Evolutionary conservation across 2,329 filamentous ascomycete genomes (phyloP), one percentile per base, ranked within the genome.

Genomic region (Fusarium redolens): DNA sequence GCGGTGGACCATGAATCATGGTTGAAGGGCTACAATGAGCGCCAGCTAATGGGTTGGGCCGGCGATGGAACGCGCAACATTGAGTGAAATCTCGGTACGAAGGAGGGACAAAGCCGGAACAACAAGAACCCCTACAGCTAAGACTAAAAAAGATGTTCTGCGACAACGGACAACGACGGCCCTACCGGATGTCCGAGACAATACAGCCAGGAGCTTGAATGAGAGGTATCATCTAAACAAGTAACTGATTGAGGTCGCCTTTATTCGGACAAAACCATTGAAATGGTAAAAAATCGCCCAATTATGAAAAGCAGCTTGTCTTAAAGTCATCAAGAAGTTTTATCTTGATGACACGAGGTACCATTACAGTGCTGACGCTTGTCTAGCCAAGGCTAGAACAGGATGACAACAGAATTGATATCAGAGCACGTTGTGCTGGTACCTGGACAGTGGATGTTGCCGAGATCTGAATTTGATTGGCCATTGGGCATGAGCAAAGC

Each of bases 1-100:
- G 78, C 72, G 74, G 78, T 79, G 78, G 78, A 75, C 77, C 78
- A 79, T 79, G 78, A 79, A 78, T 79, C 77, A 80, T 80, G 77
- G 78, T 75, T 55, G 66, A 69, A 76, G 64, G 67, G 67, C 67
- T 61, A 76, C 64, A 65, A 76, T 61, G 67, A 68, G 58, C 61
- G 62, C 68, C 72, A 76, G 68, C 68, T 68, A 70, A 52, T 61
- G 72, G 71, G 72, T 68, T 69, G 74, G 73, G 61, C 69, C 71
- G 62, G 65, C 55, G 73, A 73, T 78, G 75, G 76, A 75, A 78
- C 76, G 73, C 75, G 72, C 76, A 72, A 75, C 68, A 75, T 69
- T 68, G 75, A 73, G 65, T 63, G 60, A 76, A 77, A 70, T 75
- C 67, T 75, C 76, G 76, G 76, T 76, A 76, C 75, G 67, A 74